phyloP scores from a whole-genome alignment of 2,329 filamentous ascomycete species.

The Didymella glomerata region DNA sequence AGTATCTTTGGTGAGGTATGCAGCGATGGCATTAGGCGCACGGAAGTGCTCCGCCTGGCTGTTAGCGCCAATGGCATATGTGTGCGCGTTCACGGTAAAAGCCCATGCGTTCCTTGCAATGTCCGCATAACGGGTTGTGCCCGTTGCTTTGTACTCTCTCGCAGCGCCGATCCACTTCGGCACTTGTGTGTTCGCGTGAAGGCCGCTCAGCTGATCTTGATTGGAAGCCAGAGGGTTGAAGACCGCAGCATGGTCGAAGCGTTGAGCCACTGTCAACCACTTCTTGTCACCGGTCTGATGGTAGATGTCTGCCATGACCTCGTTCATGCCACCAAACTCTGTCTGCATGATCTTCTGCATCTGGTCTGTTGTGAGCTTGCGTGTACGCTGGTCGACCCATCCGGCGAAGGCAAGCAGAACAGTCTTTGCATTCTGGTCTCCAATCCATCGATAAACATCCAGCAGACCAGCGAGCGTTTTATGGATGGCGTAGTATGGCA shows the following conservation, averaged over 20 bases:
- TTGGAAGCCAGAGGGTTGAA: conserved; percentile 3
- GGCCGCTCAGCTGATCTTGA: conserved; percentile 2
- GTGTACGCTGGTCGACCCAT: conserved; percentile 4
- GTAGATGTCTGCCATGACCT: conserved; percentile 9
- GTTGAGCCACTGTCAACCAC: conserved; percentile 2
- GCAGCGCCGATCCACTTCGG: neutral
- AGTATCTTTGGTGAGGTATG: neutral
- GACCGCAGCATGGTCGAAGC: conserved; percentile 4
- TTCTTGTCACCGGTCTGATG: conserved; percentile 2
- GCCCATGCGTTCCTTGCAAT: conserved; percentile 3
- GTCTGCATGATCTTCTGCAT: conserved; percentile 2
- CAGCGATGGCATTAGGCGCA: neutral
- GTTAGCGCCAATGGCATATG: conserved; percentile 3
- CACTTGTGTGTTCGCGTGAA: conserved; percentile 1
- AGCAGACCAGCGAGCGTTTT: conserved; percentile 1
- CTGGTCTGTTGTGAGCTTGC: neutral
- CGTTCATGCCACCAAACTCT: conserved; percentile 7
- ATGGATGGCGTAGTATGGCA: conserved; percentile 5
- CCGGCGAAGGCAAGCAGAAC: conserved; percentile 2
- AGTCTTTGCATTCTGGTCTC: conserved; percentile 3
- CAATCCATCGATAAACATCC: conserved; percentile 6
- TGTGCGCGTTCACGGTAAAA: conserved; percentile 3
- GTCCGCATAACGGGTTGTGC: conserved; percentile 2
- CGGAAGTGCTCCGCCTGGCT: conserved; percentile 9
- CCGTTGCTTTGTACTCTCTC: conserved; percentile 4